Conservation (phyloP, 2,329 filamentous ascomycete species). For the Claviceps fusiformis region DNA sequence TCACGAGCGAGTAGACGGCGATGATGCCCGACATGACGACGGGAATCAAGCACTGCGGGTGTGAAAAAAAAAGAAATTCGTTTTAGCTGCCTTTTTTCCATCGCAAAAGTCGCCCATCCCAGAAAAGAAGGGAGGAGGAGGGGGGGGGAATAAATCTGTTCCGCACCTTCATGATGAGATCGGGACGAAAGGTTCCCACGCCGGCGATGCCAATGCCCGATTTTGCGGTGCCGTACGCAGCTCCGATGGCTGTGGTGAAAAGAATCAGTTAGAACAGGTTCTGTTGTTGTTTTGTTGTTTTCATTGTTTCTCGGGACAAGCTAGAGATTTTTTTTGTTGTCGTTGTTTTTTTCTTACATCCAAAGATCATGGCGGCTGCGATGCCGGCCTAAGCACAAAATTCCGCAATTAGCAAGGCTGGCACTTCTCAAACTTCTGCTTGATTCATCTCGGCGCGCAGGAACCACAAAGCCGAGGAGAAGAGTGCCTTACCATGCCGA, state of each 20-base stretch:
- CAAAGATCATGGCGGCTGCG: slow-evolving; percentile 70
- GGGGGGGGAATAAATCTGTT: too few relatives aligned
- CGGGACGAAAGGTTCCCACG: slow-evolving; percentile 71
- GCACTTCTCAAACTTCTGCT: background rate
- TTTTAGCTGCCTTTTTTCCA: background rate
- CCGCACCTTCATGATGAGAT: slow-evolving; percentile 78
- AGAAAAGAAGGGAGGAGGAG: background rate
- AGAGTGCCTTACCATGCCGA: slow-evolving; percentile 60
- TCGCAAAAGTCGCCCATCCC: background rate
- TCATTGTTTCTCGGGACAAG: background rate
- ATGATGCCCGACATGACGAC: slow-evolving; percentile 99
- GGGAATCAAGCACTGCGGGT: slow-evolving; percentile 58
- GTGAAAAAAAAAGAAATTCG: background rate
- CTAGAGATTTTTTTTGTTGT: background rate
- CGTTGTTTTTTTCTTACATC: slow-evolving; percentile 41
- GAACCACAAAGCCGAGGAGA: background rate
- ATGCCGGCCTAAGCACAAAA: slow-evolving; percentile 50
- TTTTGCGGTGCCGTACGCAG: slow-evolving; percentile 78
- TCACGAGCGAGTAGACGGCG: slow-evolving; percentile 93
- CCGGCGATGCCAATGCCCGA: slow-evolving; percentile 79
- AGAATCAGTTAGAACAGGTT: slow-evolving; percentile 5
- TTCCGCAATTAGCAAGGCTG: slow-evolving; percentile 3
- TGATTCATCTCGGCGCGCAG: too few relatives aligned
- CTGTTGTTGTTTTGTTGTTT: background rate
- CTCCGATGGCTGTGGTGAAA: slow-evolving; percentile 41